phyloP scores from a whole-genome alignment of 1,284 basidiomycete species.

The Rhodotorula mucilaginosa region DNA sequence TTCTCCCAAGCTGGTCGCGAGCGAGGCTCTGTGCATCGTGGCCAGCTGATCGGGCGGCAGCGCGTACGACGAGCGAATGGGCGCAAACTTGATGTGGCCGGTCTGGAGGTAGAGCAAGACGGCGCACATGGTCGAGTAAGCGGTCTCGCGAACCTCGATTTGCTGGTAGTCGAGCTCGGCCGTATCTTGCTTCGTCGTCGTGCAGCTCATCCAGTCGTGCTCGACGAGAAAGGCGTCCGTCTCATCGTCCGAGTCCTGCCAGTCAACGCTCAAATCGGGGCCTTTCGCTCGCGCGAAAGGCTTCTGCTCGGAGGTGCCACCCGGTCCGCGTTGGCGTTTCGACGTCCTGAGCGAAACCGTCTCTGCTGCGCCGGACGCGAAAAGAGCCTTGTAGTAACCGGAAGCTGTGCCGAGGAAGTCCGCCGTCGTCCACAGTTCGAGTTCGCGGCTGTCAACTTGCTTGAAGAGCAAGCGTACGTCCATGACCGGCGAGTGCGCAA shows the following conservation, averaged over 20 bases:
- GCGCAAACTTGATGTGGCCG: not conserved
- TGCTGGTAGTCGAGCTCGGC: not conserved
- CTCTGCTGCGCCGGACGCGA: conserved; percentile 18
- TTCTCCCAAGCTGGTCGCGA: no score
- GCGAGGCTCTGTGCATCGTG: no score
- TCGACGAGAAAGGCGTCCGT: not conserved
- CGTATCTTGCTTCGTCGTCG: not conserved
- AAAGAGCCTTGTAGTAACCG: conserved; percentile 43
- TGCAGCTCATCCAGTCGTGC: not conserved
- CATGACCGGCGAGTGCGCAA: no score
- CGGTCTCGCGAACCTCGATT: not conserved
- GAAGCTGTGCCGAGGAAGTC: conserved; percentile 49
- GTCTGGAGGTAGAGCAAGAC: not conserved
- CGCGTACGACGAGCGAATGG: not conserved
- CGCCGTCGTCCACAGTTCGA: conserved; percentile 21
- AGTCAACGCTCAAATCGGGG: not conserved
- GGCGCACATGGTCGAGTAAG: conserved; percentile 6
- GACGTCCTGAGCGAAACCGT: not conserved
- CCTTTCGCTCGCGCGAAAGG: no score
- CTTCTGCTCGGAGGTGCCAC: not conserved
- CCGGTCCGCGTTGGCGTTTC: not conserved
- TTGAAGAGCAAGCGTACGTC: conserved; percentile 9
- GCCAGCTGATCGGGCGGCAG: not conserved
- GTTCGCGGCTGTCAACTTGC: not conserved
- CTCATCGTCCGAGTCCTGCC: conserved; percentile 4